A percentile compares a stretch with the other conserved stretches of the same genome.
Conservation (phyloP, 208 protist genomes). For the Tritrichomonas musculus region DNA sequence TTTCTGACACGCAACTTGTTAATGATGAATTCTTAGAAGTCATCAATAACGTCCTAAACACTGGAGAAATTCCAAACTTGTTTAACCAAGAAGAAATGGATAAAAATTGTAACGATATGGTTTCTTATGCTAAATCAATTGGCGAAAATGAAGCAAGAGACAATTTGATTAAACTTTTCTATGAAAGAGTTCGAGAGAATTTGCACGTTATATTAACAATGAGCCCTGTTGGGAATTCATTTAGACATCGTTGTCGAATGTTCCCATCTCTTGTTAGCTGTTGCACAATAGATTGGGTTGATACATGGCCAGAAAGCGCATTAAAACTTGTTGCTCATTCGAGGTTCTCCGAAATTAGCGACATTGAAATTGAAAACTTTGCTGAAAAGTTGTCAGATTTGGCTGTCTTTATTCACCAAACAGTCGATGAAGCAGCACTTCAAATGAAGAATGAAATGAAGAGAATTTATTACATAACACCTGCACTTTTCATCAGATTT, state of each 20-base stretch:
- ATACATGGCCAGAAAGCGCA: conserved; percentile 83
- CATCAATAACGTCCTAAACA: conserved; percentile 92
- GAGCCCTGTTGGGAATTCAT: conserved; percentile 82
- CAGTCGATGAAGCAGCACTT: conserved; percentile 44
- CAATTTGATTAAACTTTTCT: conserved; percentile 77
- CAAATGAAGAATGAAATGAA: conserved; percentile 77
- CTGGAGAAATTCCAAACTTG: conserved; percentile 86
- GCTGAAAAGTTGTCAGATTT: conserved; percentile 61
- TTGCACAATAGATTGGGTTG: conserved; percentile 92
- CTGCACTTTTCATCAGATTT: conserved; percentile 83
- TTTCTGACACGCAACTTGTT: conserved; percentile 84
- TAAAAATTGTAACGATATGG: conserved; percentile 63
- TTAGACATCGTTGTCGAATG: conserved; percentile 80
- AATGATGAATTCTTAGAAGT: conserved; percentile 87
- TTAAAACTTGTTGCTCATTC: conserved; percentile 68
- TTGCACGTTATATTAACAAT: conserved; percentile 86
- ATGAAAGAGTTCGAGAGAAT: conserved; percentile 75
- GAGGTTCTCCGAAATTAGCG: not conserved
- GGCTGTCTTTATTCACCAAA: conserved; percentile 73
- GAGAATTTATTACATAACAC: conserved; percentile 84
- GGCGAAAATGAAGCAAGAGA: conserved; percentile 79
- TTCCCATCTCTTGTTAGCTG: conserved; percentile 93
- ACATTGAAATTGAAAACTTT: conserved; percentile 37
- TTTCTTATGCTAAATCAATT: conserved; percentile 34
- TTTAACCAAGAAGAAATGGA: conserved; percentile 81